Evolutionary conservation across 768 basidiomycete species (phyloP), one percentile per base, ranked within the genome.

Genomic region (Lactarius tabidus): DNA sequence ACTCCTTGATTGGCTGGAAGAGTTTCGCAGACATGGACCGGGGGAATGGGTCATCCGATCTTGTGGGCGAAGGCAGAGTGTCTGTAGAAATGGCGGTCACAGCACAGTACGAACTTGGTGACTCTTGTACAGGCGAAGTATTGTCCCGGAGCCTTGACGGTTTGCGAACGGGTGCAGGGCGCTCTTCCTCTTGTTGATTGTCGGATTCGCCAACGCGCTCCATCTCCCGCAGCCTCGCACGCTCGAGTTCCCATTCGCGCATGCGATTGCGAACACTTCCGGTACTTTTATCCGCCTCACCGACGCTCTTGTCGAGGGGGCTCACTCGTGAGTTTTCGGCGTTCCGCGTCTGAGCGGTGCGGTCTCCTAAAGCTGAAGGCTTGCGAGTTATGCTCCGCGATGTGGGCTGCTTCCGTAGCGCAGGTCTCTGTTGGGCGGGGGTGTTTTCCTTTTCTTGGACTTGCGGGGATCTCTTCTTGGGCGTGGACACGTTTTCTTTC

Each of bases 181-280:
- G 60, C 31, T 58, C 65, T 29, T 51, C 57, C 45, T 65, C 64
- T 12, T 56, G 57, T 26, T 64, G 65, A 12, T 35, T 52, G 53
- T 68, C 66, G 23, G 58, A 71, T 75, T 74, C 65, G 74, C 79
- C 71, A 80, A 81, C 52, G 77, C 77, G 78, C 65, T 81, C 81
- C 80, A 89, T 86, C 79, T 90, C 88, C 69, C 89, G 80, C 71
- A 90, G 74, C 65, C 88, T 78, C 74, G 86, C 81, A 39, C 83
- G 81, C 74, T 90, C 89, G 48, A 85, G 78, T 72, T 91, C 89
- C 89, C 90, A 91, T 69, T 90, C 89, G 68, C 79, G 79, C 69
- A 91, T 86, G 14, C 90, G 79, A 64, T 89, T 83, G 63, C 80
- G 81, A 20, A 80, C 80, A 61, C 70, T 69, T 14, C 65, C 72